phyloP scores from a whole-genome alignment of 768 basidiomycete species.

The Neoboletus brunneissimus region DNA sequence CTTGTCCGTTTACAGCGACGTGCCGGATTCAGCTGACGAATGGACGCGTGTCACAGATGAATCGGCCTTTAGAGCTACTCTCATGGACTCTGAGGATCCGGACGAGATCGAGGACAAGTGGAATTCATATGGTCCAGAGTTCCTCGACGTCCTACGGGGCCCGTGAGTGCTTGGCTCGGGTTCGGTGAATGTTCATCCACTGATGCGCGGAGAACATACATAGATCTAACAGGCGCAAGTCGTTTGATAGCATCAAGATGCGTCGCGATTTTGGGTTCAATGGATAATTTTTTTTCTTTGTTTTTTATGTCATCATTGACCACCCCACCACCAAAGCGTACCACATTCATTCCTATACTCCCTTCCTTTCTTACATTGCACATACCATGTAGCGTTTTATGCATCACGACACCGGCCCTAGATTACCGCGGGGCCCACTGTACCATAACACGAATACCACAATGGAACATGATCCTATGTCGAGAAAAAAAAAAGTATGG shows the following conservation, averaged over 20 bases:
- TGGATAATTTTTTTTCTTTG: conserved; percentile 21
- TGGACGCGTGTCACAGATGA: conserved; percentile 11
- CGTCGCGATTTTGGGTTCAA: conserved; percentile 34
- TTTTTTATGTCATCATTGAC: too few species aligned
- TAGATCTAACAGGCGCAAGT: conserved; percentile 1
- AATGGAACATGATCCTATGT: neutral
- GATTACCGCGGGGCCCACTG: neutral
- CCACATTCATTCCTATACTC: neutral
- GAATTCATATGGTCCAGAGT: conserved; percentile 16
- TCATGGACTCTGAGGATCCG: conserved; percentile 20
- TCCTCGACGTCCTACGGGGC: conserved; percentile 17
- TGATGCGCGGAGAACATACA: neutral
- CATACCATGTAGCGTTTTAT: conserved; percentile 12
- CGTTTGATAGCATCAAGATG: conserved; percentile 27
- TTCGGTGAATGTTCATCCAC: neutral
- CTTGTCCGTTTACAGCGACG: too few species aligned
- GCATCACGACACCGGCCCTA: neutral
- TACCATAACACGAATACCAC: conserved; percentile 7
- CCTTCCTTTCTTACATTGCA: neutral
- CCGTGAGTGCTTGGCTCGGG: conserved; percentile 11
- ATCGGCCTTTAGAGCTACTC: conserved; percentile 5
- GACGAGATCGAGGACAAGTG: conserved; percentile 17
- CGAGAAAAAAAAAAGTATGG: neutral
- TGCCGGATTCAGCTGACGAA: neutral
- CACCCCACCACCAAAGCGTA: neutral